These are phyloP conservation scores for Zygotorulaspora mrakii DNA, from an alignment of 1,139 yeast genomes.

Conservation along the genomic window DNA sequence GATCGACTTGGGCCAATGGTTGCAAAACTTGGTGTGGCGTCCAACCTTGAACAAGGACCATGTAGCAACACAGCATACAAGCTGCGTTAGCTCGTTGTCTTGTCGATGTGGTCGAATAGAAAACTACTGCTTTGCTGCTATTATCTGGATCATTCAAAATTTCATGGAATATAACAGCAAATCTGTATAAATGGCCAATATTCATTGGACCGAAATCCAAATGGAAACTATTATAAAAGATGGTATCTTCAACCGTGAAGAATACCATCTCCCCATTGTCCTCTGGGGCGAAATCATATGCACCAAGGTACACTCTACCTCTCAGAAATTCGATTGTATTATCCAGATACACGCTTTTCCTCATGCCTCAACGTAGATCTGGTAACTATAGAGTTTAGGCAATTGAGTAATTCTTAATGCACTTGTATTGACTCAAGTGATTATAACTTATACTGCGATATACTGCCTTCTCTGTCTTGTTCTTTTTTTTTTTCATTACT, in stretches of 20 bases:
- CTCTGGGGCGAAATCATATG: slow-evolving; percentile 73
- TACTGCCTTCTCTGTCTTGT: not conserved
- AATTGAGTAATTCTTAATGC: too few species aligned
- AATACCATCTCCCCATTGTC: slow-evolving; percentile 75
- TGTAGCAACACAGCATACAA: slow-evolving; percentile 86
- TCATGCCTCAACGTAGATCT: slow-evolving; percentile 23
- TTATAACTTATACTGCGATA: too few species aligned
- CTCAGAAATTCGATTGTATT: slow-evolving; percentile 37
- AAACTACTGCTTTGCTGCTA: slow-evolving; percentile 84
- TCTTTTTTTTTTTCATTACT: slow-evolving; percentile 5
- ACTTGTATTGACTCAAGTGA: too few species aligned
- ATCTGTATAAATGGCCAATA: slow-evolving; percentile 86
- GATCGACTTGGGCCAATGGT: slow-evolving; percentile 87
- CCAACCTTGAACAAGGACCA: slow-evolving; percentile 95
- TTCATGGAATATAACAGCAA: slow-evolving; percentile 91
- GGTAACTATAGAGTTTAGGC: too few species aligned
- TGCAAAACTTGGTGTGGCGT: slow-evolving; percentile 96
- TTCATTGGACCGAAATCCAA: slow-evolving; percentile 95
- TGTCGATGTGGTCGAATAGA: slow-evolving; percentile 78
- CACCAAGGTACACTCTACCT: slow-evolving; percentile 88
- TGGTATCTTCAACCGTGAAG: slow-evolving; percentile 87
- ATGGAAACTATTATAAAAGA: slow-evolving; percentile 90
- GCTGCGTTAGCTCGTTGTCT: slow-evolving; percentile 91
- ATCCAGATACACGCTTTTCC: slow-evolving; percentile 33
- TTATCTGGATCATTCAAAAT: slow-evolving; percentile 80